Evolutionary conservation across 2,329 filamentous ascomycete genomes (phyloP).

Genomic region (Raffaelea ambrosiae): DNA sequence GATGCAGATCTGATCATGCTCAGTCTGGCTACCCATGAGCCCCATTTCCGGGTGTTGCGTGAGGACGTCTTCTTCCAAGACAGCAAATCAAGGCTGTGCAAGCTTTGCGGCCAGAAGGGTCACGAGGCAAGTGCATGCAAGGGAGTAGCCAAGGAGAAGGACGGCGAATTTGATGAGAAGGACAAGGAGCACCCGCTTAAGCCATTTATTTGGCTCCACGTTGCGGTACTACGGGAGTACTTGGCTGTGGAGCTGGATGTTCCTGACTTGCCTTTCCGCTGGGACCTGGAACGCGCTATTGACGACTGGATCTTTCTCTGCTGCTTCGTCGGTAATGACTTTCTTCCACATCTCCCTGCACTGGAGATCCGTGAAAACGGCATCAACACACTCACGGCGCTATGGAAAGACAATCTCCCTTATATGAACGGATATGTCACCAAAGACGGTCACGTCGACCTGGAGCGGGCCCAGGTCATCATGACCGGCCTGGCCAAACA

Average conservation of each 20-base stretch:
- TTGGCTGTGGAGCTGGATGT: slow-evolving; percentile 82
- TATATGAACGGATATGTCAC: slow-evolving; percentile 93
- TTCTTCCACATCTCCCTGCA: slow-evolving; percentile 93
- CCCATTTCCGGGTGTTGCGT: slow-evolving; percentile 89
- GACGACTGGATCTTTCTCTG: slow-evolving; percentile 99
- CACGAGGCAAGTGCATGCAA: slow-evolving; percentile 83
- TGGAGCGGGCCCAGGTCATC: slow-evolving; percentile 80
- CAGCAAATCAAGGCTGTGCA: slow-evolving; percentile 71
- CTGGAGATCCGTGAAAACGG: slow-evolving; percentile 95
- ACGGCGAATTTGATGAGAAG: slow-evolving; percentile 75
- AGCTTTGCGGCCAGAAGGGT: slow-evolving; percentile 83
- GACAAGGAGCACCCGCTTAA: slow-evolving; percentile 63
- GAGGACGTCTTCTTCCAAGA: slow-evolving; percentile 96
- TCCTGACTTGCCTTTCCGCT: slow-evolving; percentile 73
- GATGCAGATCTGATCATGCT: slow-evolving; percentile 99
- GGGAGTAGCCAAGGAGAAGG: slow-evolving; percentile 69
- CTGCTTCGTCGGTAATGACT: slow-evolving; percentile 98
- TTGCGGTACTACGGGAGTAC: slow-evolving; percentile 86
- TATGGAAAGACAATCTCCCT: slow-evolving; percentile 90
- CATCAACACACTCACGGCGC: slow-evolving; percentile 91
- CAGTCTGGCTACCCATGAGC: slow-evolving; percentile 92
- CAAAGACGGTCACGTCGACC: slow-evolving; percentile 85
- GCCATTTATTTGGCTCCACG: slow-evolving; percentile 97
- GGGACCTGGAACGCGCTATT: slow-evolving; percentile 86
- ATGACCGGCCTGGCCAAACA: slow-evolving; percentile 81